phyloP scores from a whole-genome alignment of 371 early-diverging fungal species.

The Capniomyces stellatus region DNA sequence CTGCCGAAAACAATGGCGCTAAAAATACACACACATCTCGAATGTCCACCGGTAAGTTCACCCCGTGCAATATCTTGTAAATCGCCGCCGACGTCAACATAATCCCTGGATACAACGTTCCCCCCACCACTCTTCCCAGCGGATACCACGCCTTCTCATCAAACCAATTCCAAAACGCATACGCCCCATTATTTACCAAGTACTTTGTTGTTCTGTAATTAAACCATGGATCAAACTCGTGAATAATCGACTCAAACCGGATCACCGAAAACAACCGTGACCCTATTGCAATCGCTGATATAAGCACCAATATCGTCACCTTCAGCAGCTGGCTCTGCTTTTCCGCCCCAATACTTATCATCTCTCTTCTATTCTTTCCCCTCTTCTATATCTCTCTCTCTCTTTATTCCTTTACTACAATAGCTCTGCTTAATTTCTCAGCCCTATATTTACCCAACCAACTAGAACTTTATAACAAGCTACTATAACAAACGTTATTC shows the following conservation, averaged over 20 bases:
- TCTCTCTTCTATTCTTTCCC: too few species aligned
- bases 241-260: conserved; percentile 91
- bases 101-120: conserved; percentile 94
- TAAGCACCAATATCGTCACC: conserved; percentile 54
- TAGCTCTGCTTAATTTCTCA: too few species aligned
- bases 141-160: conserved; percentile 98
- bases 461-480: too few species aligned
- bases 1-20: conserved; percentile 87
- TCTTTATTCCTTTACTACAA: too few species aligned
- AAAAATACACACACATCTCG: conserved; percentile 94
- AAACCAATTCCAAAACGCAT: conserved; percentile 98
- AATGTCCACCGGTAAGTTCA: conserved; percentile 90
- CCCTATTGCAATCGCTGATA: conserved; percentile 72
- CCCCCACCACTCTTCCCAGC: conserved; percentile 94
- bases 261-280: conserved; percentile 92
- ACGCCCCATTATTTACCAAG: conserved; percentile 86
- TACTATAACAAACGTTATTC: too few species aligned
- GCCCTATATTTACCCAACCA: too few species aligned
- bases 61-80: conserved; percentile 70
- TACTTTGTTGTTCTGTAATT: conserved; percentile 96
- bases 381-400: too few species aligned
- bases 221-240: conserved; percentile 99
- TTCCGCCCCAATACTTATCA: conserved; percentile 17
- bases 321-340: conserved; percentile 25
- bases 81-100: conserved; percentile 96